A percentile compares a stretch with the other conserved stretches of the same genome.
Conservation (phyloP, 2,329 filamentous ascomycete species). For the Clonostachys rhizophaga region DNA sequence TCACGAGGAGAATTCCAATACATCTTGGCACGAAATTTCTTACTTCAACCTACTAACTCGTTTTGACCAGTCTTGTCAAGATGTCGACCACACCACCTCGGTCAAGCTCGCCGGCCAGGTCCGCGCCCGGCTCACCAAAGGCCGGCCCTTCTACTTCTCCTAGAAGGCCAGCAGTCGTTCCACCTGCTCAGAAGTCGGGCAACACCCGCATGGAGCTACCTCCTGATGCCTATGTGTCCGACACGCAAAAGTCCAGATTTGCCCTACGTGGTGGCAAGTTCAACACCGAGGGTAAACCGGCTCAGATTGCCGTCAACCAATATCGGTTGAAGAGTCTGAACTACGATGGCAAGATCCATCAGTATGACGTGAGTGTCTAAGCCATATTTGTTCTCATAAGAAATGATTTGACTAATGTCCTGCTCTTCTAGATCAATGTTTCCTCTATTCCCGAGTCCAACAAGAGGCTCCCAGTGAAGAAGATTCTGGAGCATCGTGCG, state of each 20-base stretch:
- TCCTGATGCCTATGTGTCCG: conserved; percentile 45
- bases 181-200: conserved; percentile 14
- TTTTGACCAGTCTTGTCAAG: too few relatives aligned
- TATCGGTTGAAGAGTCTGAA: conserved; percentile 60
- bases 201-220: conserved; percentile 52
- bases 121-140: too few relatives aligned
- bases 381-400: not conserved
- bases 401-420: too few relatives aligned
- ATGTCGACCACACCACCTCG: too few relatives aligned
- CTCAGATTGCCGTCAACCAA: conserved; percentile 64
- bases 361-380: conserved; percentile 71
- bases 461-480: conserved; percentile 43
- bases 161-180: too few relatives aligned
- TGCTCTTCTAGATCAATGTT: too few relatives aligned
- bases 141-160: too few relatives aligned
- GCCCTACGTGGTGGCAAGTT: conserved; percentile 31
- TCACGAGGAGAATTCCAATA: too few relatives aligned
- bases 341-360: conserved; percentile 60
- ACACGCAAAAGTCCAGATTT: conserved; percentile 25
- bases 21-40: too few relatives aligned
- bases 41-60: too few relatives aligned
- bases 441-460: conserved; percentile 30
- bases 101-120: too few relatives aligned
- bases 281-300: conserved; percentile 51
- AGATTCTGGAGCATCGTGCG: conserved; percentile 66